A percentile compares a stretch with the other conserved stretches of the same genome.
These are phyloP conservation scores for Parathielavia appendiculata DNA, from an alignment of 495 filamentous ascomycete species.

Conservation along the genomic window DNA sequence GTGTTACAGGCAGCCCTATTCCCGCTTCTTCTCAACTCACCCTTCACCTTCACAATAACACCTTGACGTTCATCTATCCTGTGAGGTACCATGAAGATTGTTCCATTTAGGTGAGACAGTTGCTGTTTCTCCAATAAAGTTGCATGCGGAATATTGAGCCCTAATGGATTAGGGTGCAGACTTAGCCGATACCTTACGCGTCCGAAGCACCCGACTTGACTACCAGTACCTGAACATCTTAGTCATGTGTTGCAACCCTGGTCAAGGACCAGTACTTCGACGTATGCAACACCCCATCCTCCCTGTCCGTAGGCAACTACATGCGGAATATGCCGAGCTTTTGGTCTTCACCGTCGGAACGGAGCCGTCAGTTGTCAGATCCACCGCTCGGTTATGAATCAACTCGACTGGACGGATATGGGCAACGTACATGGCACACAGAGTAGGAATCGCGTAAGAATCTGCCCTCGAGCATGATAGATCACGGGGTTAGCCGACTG, in stretches of 20 bases:
- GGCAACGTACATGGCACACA: too few relatives aligned
- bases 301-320: not conserved
- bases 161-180: not conserved
- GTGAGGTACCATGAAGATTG: not conserved
- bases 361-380: not conserved
- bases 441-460: too few relatives aligned
- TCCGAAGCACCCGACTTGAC: too few relatives aligned
- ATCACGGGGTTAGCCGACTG: too few relatives aligned
- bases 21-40: not conserved
- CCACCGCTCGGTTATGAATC: not conserved
- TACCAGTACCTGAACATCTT: too few relatives aligned
- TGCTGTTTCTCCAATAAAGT: slow-evolving; percentile 7
- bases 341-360: not conserved
- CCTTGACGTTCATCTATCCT: not conserved
- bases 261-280: not conserved
- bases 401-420: not conserved
- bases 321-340: not conserved
- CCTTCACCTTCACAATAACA: not conserved
- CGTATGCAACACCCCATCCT: not conserved
- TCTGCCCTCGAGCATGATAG: too few relatives aligned
- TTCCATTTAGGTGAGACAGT: slow-evolving; percentile 13
- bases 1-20: not conserved
- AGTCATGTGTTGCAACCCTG: not conserved
- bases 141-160: not conserved
- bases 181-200: not conserved